A percentile compares a stretch with the other conserved stretches of the same genome.
phyloP scores from a whole-genome alignment of 257 asterid genomes.

The Nicotiana obtusifolia region DNA sequence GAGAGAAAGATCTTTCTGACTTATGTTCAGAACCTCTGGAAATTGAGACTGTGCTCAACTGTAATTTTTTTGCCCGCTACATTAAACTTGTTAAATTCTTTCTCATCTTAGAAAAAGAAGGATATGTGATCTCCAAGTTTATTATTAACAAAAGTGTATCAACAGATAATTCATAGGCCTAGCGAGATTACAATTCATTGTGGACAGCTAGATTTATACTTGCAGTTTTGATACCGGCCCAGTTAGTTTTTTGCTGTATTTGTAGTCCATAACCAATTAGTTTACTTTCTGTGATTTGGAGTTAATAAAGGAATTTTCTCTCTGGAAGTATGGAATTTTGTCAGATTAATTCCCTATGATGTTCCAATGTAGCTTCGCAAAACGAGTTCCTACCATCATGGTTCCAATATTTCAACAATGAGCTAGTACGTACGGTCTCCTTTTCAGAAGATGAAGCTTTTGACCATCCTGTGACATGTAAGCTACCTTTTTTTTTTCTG shows the following conservation, averaged over 20 bases:
- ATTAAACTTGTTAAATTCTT: background rate
- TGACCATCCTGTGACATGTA: slow-evolving; percentile 99
- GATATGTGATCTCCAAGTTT: background rate
- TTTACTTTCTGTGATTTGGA: background rate
- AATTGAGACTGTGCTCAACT: slow-evolving; percentile 39
- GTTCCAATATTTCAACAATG: slow-evolving; percentile 85
- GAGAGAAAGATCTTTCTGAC: slow-evolving; percentile 54
- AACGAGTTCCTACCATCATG: slow-evolving; percentile 70
- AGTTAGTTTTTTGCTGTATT: background rate
- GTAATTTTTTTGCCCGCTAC: slow-evolving; percentile 42
- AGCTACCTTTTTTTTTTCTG: slow-evolving; percentile 16
- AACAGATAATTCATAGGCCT: background rate
- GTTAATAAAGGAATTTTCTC: background rate
- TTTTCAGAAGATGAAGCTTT: slow-evolving; percentile 96
- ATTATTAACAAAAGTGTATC: background rate
- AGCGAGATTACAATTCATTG: background rate
- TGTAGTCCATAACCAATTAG: slow-evolving; percentile 3
- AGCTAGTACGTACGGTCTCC: slow-evolving; percentile 68
- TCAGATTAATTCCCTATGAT: slow-evolving; percentile 21
- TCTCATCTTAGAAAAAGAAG: background rate
- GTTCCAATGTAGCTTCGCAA: slow-evolving; percentile 55
- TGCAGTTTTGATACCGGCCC: background rate
- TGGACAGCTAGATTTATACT: background rate
- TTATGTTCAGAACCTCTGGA: slow-evolving; percentile 49
- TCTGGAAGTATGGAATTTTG: slow-evolving; percentile 6